Conservation (phyloP, 805 yeast species). For the Middelhovenomyces tepae region DNA sequence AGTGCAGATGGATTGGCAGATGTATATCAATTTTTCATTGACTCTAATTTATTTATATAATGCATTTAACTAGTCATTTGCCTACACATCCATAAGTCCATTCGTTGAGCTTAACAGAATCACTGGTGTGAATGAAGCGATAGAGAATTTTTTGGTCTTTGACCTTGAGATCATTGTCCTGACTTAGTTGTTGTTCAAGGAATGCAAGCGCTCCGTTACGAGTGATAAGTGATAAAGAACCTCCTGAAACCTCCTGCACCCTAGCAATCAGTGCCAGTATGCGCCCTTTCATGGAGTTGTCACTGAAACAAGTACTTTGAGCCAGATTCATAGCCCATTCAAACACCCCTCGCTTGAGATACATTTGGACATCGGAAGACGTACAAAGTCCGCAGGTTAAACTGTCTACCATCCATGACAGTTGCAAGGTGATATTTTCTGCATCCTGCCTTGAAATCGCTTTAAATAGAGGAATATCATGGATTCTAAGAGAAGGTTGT, state of each 20-base stretch:
- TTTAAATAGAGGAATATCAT: constrained; percentile 37
- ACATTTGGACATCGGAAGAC: constrained; percentile 42
- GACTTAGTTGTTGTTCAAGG: too few relatives aligned
- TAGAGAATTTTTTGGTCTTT: too few relatives aligned
- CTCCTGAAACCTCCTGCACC: constrained; percentile 16
- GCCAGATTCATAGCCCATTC: constrained; percentile 57
- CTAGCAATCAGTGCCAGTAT: constrained; percentile 4
- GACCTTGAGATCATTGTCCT: too few relatives aligned
- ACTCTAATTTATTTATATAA: too few relatives aligned
- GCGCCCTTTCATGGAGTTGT: not conserved
- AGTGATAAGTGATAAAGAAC: constrained; percentile 12
- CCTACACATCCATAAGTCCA: constrained; percentile 11
- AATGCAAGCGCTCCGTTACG: constrained; percentile 16
- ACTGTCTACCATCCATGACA: constrained; percentile 55
- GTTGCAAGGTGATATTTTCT: constrained; percentile 46
- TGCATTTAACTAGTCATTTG: too few relatives aligned
- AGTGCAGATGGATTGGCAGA: too few relatives aligned
- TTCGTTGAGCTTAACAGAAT: constrained; percentile 2
- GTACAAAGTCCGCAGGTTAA: constrained; percentile 41
- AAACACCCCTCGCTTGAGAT: constrained; percentile 47
- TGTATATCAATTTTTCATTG: too few relatives aligned
- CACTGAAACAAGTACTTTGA: too few relatives aligned
- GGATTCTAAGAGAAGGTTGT: constrained; percentile 36
- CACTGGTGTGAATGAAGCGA: constrained; percentile 8
- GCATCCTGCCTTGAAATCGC: constrained; percentile 25